Percentiles rank a stretch among this genome's conserved stretches.
Evolutionary conservation across 352 stramenopile genomes (phyloP).

Genomic region (Phytophthora syringae): DNA sequence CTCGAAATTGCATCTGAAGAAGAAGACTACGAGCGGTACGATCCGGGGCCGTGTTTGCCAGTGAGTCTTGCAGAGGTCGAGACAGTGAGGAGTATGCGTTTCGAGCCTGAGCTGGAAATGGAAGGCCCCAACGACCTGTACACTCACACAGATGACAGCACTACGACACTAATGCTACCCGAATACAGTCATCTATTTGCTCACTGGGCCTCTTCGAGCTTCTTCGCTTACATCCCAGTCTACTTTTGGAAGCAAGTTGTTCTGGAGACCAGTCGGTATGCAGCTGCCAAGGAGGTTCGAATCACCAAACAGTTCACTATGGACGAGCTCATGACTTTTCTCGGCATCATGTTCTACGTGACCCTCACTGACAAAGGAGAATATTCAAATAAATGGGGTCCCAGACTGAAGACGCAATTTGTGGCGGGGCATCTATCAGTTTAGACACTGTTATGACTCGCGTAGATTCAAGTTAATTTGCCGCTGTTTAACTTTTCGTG

Average conservation of each 20-base stretch:
- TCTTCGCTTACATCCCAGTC: not conserved
- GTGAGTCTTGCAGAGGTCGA: conserved; percentile 5
- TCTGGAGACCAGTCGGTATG: not conserved
- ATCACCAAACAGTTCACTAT: conserved; percentile 7
- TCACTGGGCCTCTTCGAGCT: not conserved
- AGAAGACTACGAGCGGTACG: no score
- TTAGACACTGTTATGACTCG: conserved; percentile 4
- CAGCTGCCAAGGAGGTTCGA: not conserved
- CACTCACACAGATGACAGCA: not conserved
- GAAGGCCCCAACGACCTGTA: conserved; percentile 2
- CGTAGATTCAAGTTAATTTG: conserved; percentile 9
- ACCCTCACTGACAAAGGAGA: conserved; percentile 7
- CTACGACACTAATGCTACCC: not conserved
- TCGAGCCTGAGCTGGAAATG: not conserved
- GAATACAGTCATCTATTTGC: not conserved
- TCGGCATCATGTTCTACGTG: conserved; percentile 28
- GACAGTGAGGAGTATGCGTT: not conserved
- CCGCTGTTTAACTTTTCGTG: conserved; percentile 2
- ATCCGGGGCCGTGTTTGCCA: no score
- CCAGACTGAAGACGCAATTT: conserved; percentile 17
- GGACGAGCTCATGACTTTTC: conserved; percentile 16
- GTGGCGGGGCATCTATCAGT: not conserved
- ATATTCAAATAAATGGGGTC: conserved; percentile 6
- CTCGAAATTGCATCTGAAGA: no score
- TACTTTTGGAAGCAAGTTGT: no score